A percentile compares a stretch with the other conserved stretches of the same genome.
These are phyloP conservation scores for Ilyonectria robusta DNA, from an alignment of 2,329 filamentous ascomycete species.

Conservation along the genomic window DNA sequence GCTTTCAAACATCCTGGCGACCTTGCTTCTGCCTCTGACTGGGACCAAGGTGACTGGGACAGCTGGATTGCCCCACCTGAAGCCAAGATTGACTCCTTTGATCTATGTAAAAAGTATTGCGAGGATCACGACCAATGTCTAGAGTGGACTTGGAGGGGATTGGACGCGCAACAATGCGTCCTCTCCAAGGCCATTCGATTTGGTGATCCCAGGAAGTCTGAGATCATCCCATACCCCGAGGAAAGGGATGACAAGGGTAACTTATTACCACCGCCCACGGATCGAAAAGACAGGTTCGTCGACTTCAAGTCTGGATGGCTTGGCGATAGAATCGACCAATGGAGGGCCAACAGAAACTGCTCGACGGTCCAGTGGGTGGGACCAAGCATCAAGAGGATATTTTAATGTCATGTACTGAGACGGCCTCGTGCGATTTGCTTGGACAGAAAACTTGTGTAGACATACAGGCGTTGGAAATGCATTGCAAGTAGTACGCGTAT, in stretches of 20 bases:
- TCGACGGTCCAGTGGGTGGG: constrained; percentile 51
- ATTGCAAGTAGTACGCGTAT: not conserved
- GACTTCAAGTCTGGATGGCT: constrained; percentile 52
- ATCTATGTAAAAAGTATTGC: constrained; percentile 49
- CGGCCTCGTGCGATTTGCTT: constrained; percentile 12
- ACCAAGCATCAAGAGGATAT: constrained; percentile 50
- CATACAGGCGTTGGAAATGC: constrained; percentile 40
- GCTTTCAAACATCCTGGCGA: constrained; percentile 54
- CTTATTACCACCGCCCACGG: constrained; percentile 36
- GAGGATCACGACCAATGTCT: constrained; percentile 44
- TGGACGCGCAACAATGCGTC: constrained; percentile 49
- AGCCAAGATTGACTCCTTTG: constrained; percentile 45
- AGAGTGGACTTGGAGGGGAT: constrained; percentile 51
- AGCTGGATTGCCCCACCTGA: constrained; percentile 45
- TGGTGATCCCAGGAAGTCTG: constrained; percentile 42
- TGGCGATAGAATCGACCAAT: constrained; percentile 44
- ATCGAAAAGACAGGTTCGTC: constrained; percentile 43
- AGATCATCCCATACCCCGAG: constrained; percentile 45
- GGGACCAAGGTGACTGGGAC: constrained; percentile 54
- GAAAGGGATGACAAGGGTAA: constrained; percentile 45
- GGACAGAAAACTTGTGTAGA: constrained; percentile 16
- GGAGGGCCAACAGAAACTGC: constrained; percentile 46
- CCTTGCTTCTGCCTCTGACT: constrained; percentile 41
- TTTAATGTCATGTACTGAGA: constrained; percentile 34
- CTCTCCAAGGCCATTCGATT: constrained; percentile 48